phyloP scores from a whole-genome alignment of 73 alveolate species.

The Tetrahymena thermophila region DNA sequence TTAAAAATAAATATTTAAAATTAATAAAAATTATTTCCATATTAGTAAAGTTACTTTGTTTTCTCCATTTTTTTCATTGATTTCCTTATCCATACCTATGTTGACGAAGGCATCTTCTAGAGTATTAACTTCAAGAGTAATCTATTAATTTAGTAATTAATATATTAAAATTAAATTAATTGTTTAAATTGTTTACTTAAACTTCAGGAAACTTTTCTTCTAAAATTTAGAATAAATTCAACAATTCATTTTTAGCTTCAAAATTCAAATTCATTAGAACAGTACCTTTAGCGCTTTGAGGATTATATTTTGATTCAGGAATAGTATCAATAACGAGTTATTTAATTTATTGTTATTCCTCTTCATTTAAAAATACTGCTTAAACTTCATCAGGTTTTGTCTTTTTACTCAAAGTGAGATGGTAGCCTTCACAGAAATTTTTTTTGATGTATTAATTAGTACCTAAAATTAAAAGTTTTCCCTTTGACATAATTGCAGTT shows the following conservation, averaged over 20 bases:
- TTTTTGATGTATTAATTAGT: conserved; percentile 56
- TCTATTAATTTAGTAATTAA: background rate
- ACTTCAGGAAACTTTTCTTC: background rate
- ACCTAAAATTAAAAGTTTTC: conserved; percentile 66
- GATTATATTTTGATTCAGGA: background rate
- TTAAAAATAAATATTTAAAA: background rate
- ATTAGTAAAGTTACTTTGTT: background rate
- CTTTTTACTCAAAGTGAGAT: conserved; percentile 37
- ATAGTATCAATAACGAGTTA: background rate
- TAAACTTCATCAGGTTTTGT: background rate
- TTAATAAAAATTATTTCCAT: no score
- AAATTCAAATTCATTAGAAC: conserved; percentile 1
- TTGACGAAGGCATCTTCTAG: conserved; percentile 39
- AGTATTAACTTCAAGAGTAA: conserved; percentile 10
- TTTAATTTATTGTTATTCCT: background rate
- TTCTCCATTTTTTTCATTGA: background rate
- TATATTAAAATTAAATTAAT: background rate
- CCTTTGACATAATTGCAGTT: conserved; percentile 77
- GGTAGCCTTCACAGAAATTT: conserved; percentile 65
- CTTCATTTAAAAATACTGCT: background rate
- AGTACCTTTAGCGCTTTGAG: conserved; percentile 3
- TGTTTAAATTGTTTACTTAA: background rate
- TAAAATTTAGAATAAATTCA: background rate
- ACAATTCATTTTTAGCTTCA: background rate
- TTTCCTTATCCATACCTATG: conserved; percentile 41